A percentile compares a stretch with the other conserved stretches of the same genome.
Evolutionary conservation across 495 filamentous ascomycete species (phyloP).

Genomic region (Penicillium mononematosum): DNA sequence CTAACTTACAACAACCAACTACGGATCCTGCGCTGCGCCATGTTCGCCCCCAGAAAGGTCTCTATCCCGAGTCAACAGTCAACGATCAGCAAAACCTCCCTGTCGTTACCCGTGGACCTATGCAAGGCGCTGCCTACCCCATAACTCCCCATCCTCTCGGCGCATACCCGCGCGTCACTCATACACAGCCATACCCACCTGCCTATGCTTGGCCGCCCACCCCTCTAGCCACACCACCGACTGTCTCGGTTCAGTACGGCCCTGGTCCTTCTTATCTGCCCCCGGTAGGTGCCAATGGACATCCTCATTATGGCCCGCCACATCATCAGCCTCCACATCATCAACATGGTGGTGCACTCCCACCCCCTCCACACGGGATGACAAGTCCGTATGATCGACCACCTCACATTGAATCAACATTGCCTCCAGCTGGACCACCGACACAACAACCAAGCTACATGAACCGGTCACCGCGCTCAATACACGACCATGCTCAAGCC

Average conservation of each 20-base stretch:
- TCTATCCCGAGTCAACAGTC: slow-evolving; percentile 97
- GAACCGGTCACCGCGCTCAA: slow-evolving; percentile 38
- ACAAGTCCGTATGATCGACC: slow-evolving; percentile 38
- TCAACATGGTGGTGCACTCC: slow-evolving; percentile 24
- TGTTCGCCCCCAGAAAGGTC: slow-evolving; percentile 81
- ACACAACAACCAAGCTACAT: slow-evolving; percentile 27
- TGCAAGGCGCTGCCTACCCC: slow-evolving; percentile 54
- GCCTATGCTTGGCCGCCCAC: slow-evolving; percentile 68
- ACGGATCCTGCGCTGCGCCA: slow-evolving; percentile 77
- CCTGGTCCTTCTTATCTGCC: slow-evolving; percentile 33
- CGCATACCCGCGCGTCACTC: slow-evolving; percentile 48
- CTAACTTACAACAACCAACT: slow-evolving; percentile 72
- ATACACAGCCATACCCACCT: slow-evolving; percentile 45
- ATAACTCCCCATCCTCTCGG: slow-evolving; percentile 53
- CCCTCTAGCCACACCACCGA: slow-evolving; percentile 49
- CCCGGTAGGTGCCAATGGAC: slow-evolving; percentile 33
- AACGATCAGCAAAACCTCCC: slow-evolving; percentile 73
- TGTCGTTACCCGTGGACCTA: slow-evolving; percentile 61
- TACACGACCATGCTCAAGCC: slow-evolving; percentile 26
- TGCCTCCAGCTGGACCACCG: slow-evolving; percentile 28
- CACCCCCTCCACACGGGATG: slow-evolving; percentile 29
- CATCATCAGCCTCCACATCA: slow-evolving; percentile 28
- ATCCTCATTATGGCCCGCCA: slow-evolving; percentile 30
- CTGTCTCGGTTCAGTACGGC: slow-evolving; percentile 38
- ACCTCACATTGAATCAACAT: slow-evolving; percentile 30